Base-by-base conservation (phyloP, 768 basidiomycete species). In the Gloeostereum incarnatum region DNA sequence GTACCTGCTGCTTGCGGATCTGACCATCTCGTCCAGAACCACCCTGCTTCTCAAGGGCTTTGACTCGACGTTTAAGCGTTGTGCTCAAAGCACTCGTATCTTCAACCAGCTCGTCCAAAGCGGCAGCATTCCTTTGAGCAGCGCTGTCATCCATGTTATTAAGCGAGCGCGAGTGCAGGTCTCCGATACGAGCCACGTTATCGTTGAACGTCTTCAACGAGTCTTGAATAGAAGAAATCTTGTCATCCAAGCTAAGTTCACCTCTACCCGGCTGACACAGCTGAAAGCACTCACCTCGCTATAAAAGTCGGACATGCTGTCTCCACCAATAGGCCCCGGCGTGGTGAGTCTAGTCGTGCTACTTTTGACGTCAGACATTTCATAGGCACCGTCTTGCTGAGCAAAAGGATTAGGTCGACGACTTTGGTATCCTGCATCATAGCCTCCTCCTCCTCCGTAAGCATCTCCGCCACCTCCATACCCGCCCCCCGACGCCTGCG, bases 151-250 rank as follows among this genome's bases (percentile, higher is more conserved):
- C 86, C 57, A 77, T 78, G 56, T 77, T 79, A 54, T 82, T 81
- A 38, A 91, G 60, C 14, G 81, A 78, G 42, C 78, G 76, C 25
- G 78, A 78, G 49, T 91, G 87, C 18, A 81, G 61, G 36, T 86
- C 81, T 16, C 75, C 63, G 50, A 91, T 82, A 20, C 69, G 71
- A 16, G 68, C 46, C 17, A 90, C 68, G 58, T 85, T 86, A 44
- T 71, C 63, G 42, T 79, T 84, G 59, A 84, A 85, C 7, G 68
- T 66, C 17, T 69, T 63, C 25, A 89, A 61, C 38, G 61, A 65
- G 42, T 88, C 83, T 71, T 87, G 83, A 33, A 91, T 61, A 30
- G 73, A 75, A 17, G 81, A 68, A 47, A 91, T 81, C 88, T 90
- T 42, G 2, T 32, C 18, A 40, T 29, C 22, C 27, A 30, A 16